Conservation (phyloP, 345 rosid species). For the Excoecaria agallocha region DNA sequence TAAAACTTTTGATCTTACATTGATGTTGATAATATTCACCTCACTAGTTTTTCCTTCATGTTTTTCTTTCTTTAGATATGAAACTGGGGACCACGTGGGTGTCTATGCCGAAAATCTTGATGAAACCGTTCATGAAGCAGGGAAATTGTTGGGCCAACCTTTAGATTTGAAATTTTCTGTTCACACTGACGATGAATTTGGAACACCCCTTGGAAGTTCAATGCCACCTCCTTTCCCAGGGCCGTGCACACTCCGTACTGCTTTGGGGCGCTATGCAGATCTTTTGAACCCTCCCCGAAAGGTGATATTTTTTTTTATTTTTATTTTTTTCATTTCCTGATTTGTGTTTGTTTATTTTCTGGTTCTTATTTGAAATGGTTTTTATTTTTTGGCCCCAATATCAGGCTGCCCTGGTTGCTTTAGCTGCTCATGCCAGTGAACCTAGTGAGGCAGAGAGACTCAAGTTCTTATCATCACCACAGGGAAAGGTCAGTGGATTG, state of each 20-base stretch:
- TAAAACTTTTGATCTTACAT: neutral
- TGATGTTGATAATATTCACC: neutral
- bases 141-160: conserved; percentile 61
- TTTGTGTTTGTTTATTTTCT: conserved; percentile 9
- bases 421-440: conserved; percentile 90
- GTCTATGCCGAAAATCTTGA: conserved; percentile 67
- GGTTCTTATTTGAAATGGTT: conserved; percentile 7
- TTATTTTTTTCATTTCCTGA: too few relatives aligned
- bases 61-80: conserved; percentile 53
- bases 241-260: conserved; percentile 71
- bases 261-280: conserved; percentile 70
- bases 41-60: neutral
- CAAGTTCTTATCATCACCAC: conserved; percentile 26
- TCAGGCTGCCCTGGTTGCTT: conserved; percentile 83
- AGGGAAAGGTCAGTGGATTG: conserved; percentile 24
- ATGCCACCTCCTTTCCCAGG: conserved; percentile 78
- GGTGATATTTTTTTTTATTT: conserved; percentile 37
- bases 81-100: conserved; percentile 70
- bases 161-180: conserved; percentile 70
- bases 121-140: conserved; percentile 76
- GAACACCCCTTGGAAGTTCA: conserved; percentile 58
- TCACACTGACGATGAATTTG: conserved; percentile 73
- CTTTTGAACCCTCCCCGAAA: conserved; percentile 77
- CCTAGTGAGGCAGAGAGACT: conserved; percentile 64
- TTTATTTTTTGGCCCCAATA: conserved; percentile 1